A percentile compares a stretch with the other conserved stretches of the same genome.
These are phyloP conservation scores for Ustilago loliicola DNA, from an alignment of 1,284 basidiomycete species.

Conservation along the genomic window DNA sequence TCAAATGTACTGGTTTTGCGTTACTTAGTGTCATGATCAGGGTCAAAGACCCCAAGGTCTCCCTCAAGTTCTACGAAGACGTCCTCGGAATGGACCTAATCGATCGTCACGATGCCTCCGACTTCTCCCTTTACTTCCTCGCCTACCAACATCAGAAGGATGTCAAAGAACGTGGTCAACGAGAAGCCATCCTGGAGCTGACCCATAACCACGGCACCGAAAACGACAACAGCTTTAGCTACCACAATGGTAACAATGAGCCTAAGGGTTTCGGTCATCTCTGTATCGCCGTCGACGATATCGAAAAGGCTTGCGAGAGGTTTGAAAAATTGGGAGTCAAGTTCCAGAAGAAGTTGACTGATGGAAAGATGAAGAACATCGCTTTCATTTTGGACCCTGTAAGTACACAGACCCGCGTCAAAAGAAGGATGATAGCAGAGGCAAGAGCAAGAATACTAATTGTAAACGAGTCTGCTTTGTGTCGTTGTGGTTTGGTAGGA, in stretches of 20 bases:
- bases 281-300: conserved; percentile 84
- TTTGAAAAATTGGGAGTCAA: conserved; percentile 85
- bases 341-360: conserved; percentile 89
- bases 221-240: conserved; percentile 58
- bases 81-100: conserved; percentile 89
- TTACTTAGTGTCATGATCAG: conserved; percentile 82
- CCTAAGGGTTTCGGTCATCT: conserved; percentile 74
- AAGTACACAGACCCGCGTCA: conserved; percentile 7
- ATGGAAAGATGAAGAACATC: conserved; percentile 85
- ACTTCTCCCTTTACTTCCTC: conserved; percentile 81
- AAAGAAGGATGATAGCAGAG: background rate
- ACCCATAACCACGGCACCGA: conserved; percentile 69
- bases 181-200: conserved; percentile 73
- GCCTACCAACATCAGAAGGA: conserved; percentile 78
- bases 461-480: conserved; percentile 20
- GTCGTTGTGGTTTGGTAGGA: conserved; percentile 19
- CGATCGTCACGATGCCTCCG: conserved; percentile 70
- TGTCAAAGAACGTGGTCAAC: conserved; percentile 73
- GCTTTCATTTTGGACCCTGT: conserved; percentile 88
- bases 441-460: background rate
- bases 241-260: conserved; percentile 68
- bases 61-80: conserved; percentile 66
- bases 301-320: conserved; percentile 84
- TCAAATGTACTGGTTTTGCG: background rate
- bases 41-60: conserved; percentile 83